Evolutionary conservation across 2,329 filamentous ascomycete genomes (phyloP), one percentile per base, ranked within the genome.

Genomic region (Fusarium stilboides): DNA sequence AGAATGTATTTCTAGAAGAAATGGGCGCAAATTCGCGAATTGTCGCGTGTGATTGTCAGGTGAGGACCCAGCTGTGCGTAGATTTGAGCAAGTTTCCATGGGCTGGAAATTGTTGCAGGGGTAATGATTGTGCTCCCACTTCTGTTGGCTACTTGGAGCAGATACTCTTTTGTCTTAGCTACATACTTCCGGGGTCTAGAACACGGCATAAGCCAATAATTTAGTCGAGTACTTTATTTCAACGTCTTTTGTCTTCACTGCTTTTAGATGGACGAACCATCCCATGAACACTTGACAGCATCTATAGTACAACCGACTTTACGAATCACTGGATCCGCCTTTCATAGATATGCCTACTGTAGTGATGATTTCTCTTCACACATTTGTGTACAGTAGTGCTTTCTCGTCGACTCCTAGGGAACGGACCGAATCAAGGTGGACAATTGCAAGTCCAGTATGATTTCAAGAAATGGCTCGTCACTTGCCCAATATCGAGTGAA

Each of bases 81-180:
- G 51, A 39, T 74, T 76, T 73, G 68, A 75, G 72, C 71, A 74
- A 73, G 65, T 72, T 74, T 71, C 51, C 24, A 50, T 58, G 64
- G 54, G 64, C 42, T 68, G 64, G 19, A 40, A 33, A 36, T 34
- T 36, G 65, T 22, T 40, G 34, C 54, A 68, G 65, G 54, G 54
- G 33, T 68, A 28, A 43, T 53, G 51, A 45, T 40, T 22, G 36
- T 51, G 56, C 31, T 52, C 28, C 17, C 13, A 62, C 39, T 62
- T 46, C 62, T 39, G 46, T 36, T 52, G 57, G 36, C 22, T n/a
- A 14, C 39, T 44, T 39, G 19, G 24, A 31, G 13, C 15, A n/a
- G 22, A 26, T 17, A 24, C 17, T 12, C 6, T 43, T 17, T 40
- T 40, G 19, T 13, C 17, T 20, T 15, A 15, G 26, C 19, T 24